Percentiles rank a stretch among this genome's conserved stretches.
phyloP scores from a whole-genome alignment of 768 basidiomycete species.

The Hericium rajendrae region DNA sequence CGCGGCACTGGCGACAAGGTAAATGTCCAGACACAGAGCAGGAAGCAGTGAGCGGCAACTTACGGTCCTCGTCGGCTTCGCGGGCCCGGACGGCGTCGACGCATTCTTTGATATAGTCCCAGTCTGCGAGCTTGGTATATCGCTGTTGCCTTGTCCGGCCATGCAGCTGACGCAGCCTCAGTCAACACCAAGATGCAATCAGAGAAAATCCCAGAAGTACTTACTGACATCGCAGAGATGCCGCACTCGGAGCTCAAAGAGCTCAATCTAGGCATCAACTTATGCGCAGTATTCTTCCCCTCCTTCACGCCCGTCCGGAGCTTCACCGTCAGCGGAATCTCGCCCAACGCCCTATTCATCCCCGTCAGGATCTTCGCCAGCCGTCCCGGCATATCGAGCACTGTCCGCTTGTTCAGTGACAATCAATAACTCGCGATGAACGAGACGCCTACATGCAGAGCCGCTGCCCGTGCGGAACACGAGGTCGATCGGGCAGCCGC shows the following conservation, averaged over 20 bases:
- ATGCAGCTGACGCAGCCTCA: slow-evolving; percentile 60
- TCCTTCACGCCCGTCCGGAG: slow-evolving; percentile 92
- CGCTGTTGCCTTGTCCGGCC: slow-evolving; percentile 92
- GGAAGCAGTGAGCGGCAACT: slow-evolving; percentile 19
- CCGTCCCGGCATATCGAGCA: slow-evolving; percentile 74
- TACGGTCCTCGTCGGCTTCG: slow-evolving; percentile 65
- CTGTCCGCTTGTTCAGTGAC: slow-evolving; percentile 29
- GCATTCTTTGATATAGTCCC: slow-evolving; percentile 87
- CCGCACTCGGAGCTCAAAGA: slow-evolving; percentile 36
- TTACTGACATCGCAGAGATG: slow-evolving; percentile 42
- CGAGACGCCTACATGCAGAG: slow-evolving; percentile 58
- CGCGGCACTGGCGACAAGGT: slow-evolving; percentile 49
- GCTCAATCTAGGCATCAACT: slow-evolving; percentile 71
- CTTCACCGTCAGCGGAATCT: slow-evolving; percentile 86
- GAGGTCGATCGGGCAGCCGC: slow-evolving; percentile 95
- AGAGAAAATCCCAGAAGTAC: slow-evolving; percentile 6
- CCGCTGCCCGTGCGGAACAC: slow-evolving; percentile 90
- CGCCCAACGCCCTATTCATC: slow-evolving; percentile 86
- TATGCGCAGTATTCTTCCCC: slow-evolving; percentile 77
- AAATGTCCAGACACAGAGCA: background rate
- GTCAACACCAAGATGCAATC: background rate
- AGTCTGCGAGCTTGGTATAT: slow-evolving; percentile 88
- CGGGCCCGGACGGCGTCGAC: slow-evolving; percentile 66
- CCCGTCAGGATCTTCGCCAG: slow-evolving; percentile 82
- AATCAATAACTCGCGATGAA: background rate